Base-by-base conservation (phyloP, 805 yeast species). In the Kurtzmaniella fragi region DNA sequence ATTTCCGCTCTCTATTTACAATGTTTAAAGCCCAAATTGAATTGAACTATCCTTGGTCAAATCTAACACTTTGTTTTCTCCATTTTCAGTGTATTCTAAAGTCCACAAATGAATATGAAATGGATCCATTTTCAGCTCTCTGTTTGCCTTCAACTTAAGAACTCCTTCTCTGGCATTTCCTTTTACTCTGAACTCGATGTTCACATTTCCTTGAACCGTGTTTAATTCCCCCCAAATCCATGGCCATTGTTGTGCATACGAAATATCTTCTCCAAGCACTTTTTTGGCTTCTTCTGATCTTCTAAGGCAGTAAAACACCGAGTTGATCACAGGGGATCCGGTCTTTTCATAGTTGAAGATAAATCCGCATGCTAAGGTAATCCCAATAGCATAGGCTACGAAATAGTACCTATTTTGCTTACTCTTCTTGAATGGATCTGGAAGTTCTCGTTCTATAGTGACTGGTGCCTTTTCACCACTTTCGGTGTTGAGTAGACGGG, bases 331-430 rank as follows among this genome's bases (percentile, higher is more conserved):
- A 1, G 98, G 97, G 11, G 96, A 86, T 33, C 84, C 80, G 14
- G 89, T 80, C 58, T 89, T 90, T 59, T 93, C 99, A 62, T 91
- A 90, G 68, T 93, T 90, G 75, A 91, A 82, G 52, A 91, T 85
- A 25, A 85, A 73, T 5, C 50, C 56, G 46, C 70, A 67, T 17
- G 69, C 56, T n/a, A 60, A 47, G 1, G 59, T 49, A 8, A 67
- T 61, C 1, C 72, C 74, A 16, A 66, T 38, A 1, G 64, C 71
- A 42, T 67, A 68, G 8, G 50, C 57, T 5, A 70, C 59, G 56
- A 89, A 82, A 41, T 78, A 77, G 16, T 66, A 51, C 40, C 80
- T 63, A 44, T 75, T 74, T 46, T 67, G 71, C 40, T 71, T 71
- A 45, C 69, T 65, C 40, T 73, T 78, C n/a, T 68, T 67, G 38